phyloP scores from a whole-genome alignment of 2,329 filamentous ascomycete species.

The Aspergillus alliaceus region DNA sequence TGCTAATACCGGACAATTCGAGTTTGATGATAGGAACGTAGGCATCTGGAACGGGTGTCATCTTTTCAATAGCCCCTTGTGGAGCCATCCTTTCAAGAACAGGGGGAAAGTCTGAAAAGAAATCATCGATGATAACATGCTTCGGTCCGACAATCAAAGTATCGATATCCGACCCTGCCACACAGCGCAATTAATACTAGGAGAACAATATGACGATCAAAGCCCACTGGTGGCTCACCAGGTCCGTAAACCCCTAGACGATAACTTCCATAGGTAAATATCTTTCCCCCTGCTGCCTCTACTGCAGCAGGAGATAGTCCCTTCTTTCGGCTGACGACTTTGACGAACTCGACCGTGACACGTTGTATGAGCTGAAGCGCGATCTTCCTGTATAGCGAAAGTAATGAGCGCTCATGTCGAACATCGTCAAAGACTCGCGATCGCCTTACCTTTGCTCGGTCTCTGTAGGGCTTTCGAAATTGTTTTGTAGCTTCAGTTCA shows the following conservation, averaged over 20 bases:
- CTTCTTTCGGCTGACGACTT: slow-evolving; percentile 72
- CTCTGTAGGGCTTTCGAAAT: slow-evolving; percentile 81
- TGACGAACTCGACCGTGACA: slow-evolving; percentile 84
- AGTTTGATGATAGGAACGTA: slow-evolving; percentile 98
- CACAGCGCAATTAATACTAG: slow-evolving; percentile 3
- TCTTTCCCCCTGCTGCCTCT: slow-evolving; percentile 82
- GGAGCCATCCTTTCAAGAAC: slow-evolving; percentile 75
- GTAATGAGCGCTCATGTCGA: slow-evolving; percentile 7
- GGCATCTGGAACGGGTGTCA: slow-evolving; percentile 82
- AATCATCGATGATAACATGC: slow-evolving; percentile 85
- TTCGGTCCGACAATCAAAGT: slow-evolving; percentile 89
- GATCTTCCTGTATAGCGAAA: slow-evolving; percentile 54
- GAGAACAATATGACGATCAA: neutral
- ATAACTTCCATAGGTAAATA: slow-evolving; percentile 96
- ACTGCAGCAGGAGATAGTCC: slow-evolving; percentile 73
- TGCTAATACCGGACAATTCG: slow-evolving; percentile 84
- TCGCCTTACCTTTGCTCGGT: slow-evolving; percentile 71
- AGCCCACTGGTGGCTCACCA: slow-evolving; percentile 39
- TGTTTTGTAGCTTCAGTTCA: slow-evolving; percentile 84
- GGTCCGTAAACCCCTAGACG: slow-evolving; percentile 91
- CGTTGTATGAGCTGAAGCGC: slow-evolving; percentile 75
- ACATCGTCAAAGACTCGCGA: neutral
- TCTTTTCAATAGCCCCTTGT: slow-evolving; percentile 75
- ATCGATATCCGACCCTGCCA: slow-evolving; percentile 87
- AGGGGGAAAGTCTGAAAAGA: slow-evolving; percentile 85